Conservation (phyloP, 352 stramenopile species). For the Phytophthora kernoviae region DNA sequence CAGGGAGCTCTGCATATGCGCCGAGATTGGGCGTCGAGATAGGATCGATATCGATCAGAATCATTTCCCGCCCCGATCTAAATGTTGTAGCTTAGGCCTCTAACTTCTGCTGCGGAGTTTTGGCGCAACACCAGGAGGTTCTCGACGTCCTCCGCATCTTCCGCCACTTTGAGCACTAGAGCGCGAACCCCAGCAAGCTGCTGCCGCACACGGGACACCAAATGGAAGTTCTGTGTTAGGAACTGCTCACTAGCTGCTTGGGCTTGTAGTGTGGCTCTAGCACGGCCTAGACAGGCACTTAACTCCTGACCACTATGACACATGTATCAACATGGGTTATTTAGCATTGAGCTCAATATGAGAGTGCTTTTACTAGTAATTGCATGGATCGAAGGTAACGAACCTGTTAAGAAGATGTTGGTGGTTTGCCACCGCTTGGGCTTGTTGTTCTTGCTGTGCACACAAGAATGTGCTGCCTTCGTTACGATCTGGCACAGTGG, state of each 20-base stretch:
- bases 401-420: conserved; percentile 55
- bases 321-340: conserved; percentile 11
- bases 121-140: conserved; percentile 62
- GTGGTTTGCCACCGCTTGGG: conserved; percentile 41
- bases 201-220: conserved; percentile 57
- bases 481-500: conserved; percentile 13
- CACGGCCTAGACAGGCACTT: conserved; percentile 35
- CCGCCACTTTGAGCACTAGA: conserved; percentile 61
- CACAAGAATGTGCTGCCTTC: conserved; percentile 54
- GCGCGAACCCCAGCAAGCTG: conserved; percentile 50
- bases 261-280: conserved; percentile 56
- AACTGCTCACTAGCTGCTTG: conserved; percentile 76
- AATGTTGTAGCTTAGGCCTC: no score
- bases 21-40: no score
- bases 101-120: no score
- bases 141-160: conserved; percentile 73
- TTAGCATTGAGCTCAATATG: conserved; percentile 16
- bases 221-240: conserved; percentile 65
- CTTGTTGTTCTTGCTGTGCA: conserved; percentile 39
- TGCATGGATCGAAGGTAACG: not conserved
- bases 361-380: conserved; percentile 1
- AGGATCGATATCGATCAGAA: no score
- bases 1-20: no score
- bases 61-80: no score
- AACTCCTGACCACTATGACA: conserved; percentile 58